phyloP scores from a whole-genome alignment of 306 rosid species.

The Trifolium fragiferum region DNA sequence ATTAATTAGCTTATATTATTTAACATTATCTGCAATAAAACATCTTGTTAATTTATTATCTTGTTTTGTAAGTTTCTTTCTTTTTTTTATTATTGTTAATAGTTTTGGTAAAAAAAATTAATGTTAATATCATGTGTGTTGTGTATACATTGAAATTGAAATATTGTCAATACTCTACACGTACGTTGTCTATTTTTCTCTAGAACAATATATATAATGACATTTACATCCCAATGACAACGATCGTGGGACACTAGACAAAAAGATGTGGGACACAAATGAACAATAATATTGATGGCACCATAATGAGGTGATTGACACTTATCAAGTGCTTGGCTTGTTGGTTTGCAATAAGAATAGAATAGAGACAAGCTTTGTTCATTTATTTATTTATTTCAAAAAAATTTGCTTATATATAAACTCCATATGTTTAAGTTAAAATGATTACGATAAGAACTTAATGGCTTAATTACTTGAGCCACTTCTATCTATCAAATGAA shows the following conservation, averaged over 20 bases:
- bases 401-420: neutral
- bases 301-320: neutral
- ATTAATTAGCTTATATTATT: constrained; percentile 10
- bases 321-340: neutral
- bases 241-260: neutral
- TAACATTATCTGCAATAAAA: neutral
- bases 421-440: neutral
- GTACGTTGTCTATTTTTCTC: neutral
- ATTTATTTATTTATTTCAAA: neutral
- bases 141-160: neutral
- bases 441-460: neutral
- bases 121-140: neutral
- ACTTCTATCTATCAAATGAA: neutral
- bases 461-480: neutral
- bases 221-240: neutral
- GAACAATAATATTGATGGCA: neutral
- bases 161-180: neutral
- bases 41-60: neutral
- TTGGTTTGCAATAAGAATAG: neutral
- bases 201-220: too few relatives aligned
- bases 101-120: neutral
- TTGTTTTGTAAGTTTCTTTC: neutral
- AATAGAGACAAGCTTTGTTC: neutral
- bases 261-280: neutral
- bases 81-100: neutral